These are phyloP conservation scores for Phytophthora quininea DNA, from an alignment of 352 stramenopile species.

Conservation along the genomic window DNA sequence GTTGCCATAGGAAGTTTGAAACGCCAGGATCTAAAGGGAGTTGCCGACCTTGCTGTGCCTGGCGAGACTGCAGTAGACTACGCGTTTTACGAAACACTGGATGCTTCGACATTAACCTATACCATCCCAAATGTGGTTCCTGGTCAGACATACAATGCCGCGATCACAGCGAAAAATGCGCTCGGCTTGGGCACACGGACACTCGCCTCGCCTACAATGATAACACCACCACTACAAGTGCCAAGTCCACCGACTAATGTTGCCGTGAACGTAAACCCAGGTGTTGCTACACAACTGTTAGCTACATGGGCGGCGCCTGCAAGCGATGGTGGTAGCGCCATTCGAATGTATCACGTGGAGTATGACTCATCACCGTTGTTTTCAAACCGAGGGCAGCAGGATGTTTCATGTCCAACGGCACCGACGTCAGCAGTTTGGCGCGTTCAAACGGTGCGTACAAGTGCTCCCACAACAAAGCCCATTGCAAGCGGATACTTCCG, in stretches of 20 bases:
- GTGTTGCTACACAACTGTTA: slow-evolving; percentile 74
- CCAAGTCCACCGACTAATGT: slow-evolving; percentile 77
- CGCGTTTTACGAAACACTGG: slow-evolving; percentile 72
- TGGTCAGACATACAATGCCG: slow-evolving; percentile 85
- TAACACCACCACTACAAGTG: slow-evolving; percentile 77
- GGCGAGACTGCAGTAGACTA: slow-evolving; percentile 73
- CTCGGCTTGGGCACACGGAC: slow-evolving; percentile 60
- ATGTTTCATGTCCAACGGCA: slow-evolving; percentile 68
- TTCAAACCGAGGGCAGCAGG: slow-evolving; percentile 59
- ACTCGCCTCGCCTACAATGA: slow-evolving; percentile 42
- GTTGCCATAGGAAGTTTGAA: slow-evolving; percentile 5
- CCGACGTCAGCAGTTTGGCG: slow-evolving; percentile 66
- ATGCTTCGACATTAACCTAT: slow-evolving; percentile 62
- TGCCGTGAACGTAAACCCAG: slow-evolving; percentile 70
- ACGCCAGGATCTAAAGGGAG: slow-evolving; percentile 12
- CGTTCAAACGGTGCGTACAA: slow-evolving; percentile 41
- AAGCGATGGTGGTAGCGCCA: slow-evolving; percentile 60
- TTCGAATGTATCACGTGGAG: slow-evolving; percentile 83
- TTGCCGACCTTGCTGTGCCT: slow-evolving; percentile 19
- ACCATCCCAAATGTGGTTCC: slow-evolving; percentile 71
- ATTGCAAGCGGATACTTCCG: slow-evolving; percentile 68
- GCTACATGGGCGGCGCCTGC: slow-evolving; percentile 53
- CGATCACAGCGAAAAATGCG: slow-evolving; percentile 89
- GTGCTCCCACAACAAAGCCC: slow-evolving; percentile 22
- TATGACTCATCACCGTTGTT: slow-evolving; percentile 78